These are phyloP conservation scores for Myrmaecium sp. DNA, from an alignment of 2,329 filamentous ascomycete genomes.

Conservation along the genomic window DNA sequence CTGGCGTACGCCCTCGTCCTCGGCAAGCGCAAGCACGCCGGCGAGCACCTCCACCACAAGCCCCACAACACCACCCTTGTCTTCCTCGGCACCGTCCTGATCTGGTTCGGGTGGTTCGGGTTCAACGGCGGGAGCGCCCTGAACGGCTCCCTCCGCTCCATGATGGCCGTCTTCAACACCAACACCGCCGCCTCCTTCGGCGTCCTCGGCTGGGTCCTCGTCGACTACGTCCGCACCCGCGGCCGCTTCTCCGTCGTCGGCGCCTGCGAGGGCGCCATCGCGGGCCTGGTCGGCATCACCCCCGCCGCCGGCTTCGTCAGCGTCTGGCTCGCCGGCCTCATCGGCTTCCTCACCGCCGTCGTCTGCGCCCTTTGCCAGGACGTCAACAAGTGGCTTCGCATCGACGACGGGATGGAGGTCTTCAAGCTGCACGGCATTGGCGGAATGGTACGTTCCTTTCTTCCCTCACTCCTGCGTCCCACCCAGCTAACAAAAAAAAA, in stretches of 20 bases:
- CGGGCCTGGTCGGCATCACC: slow-evolving; percentile 43
- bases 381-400: slow-evolving; percentile 35
- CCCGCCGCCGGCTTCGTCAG: slow-evolving; percentile 37
- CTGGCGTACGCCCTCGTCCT: slow-evolving; percentile 47
- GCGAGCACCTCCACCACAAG: slow-evolving; percentile 33
- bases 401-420: slow-evolving; percentile 42
- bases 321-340: slow-evolving; percentile 36
- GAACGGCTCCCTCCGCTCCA: slow-evolving; percentile 34
- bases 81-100: slow-evolving; percentile 43
- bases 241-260: slow-evolving; percentile 39
- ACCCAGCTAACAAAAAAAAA: too few relatives aligned
- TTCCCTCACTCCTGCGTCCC: too few relatives aligned
- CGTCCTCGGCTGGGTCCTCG: slow-evolving; percentile 35
- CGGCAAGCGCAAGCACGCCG: slow-evolving; percentile 37
- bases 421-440: slow-evolving; percentile 43
- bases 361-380: slow-evolving; percentile 33
- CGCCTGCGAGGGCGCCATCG: slow-evolving; percentile 40
- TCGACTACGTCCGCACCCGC: slow-evolving; percentile 35
- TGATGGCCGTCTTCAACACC: slow-evolving; percentile 41
- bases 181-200: slow-evolving; percentile 38
- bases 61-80: slow-evolving; percentile 48
- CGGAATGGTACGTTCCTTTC: slow-evolving; percentile 39
- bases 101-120: slow-evolving; percentile 48
- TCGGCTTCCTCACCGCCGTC: slow-evolving; percentile 38
- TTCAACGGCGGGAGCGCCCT: slow-evolving; percentile 41